These are phyloP conservation scores for Zygotorulaspora mrakii DNA, from an alignment of 1,139 yeast genomes.

Conservation along the genomic window DNA sequence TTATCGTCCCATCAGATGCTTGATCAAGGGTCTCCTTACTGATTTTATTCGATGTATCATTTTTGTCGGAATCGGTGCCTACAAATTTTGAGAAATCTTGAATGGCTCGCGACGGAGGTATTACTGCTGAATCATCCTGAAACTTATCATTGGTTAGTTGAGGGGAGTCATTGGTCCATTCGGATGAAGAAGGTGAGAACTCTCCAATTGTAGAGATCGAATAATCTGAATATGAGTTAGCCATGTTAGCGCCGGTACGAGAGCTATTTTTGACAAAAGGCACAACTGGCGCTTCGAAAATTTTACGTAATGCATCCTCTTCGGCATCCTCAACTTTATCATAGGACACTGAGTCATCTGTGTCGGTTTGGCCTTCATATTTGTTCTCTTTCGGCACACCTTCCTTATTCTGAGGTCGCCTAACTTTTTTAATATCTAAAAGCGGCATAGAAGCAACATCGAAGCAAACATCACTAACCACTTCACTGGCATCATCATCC, in stretches of 20 bases:
- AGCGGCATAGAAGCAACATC: constrained; percentile 30
- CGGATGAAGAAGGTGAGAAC: constrained; percentile 44
- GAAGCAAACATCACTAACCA: constrained; percentile 36
- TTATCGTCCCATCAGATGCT: constrained; percentile 1
- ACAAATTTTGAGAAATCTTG: constrained; percentile 32
- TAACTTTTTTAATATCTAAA: constrained; percentile 29
- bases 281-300: constrained; percentile 34
- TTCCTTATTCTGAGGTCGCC: constrained; percentile 16
- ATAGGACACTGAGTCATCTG: neutral
- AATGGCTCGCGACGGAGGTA: constrained; percentile 35
- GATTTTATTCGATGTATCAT: constrained; percentile 2
- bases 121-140: constrained; percentile 12
- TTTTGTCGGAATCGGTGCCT: neutral
- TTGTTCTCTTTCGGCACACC: neutral
- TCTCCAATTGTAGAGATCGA: constrained; percentile 41
- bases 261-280: constrained; percentile 25
- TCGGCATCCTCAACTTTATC: constrained; percentile 4
- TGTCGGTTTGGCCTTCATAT: neutral
- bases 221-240: constrained; percentile 30
- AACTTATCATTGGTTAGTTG: constrained; percentile 20
- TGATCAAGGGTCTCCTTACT: neutral
- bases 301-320: constrained; percentile 29
- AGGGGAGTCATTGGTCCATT: constrained; percentile 38
- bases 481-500: constrained; percentile 37
- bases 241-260: constrained; percentile 19